Evolutionary conservation across 805 yeast species (phyloP).

Genomic region (Teunomyces aglyptinius): DNA sequence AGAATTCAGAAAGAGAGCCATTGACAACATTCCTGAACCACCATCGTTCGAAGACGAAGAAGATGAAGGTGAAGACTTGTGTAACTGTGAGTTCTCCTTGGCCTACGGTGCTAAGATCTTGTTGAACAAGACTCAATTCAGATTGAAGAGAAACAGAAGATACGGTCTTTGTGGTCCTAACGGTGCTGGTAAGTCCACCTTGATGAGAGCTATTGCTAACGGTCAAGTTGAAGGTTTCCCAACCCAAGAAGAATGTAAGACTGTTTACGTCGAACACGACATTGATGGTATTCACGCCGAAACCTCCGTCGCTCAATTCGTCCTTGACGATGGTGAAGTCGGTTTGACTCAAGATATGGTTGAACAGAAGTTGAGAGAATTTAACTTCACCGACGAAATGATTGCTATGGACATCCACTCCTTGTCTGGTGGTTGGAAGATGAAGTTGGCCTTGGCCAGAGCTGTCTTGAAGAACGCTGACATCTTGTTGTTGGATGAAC

Average conservation of each 20-base stretch:
- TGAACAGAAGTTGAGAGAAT: conserved; percentile 75
- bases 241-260: conserved; percentile 97
- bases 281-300: conserved; percentile 98
- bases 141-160: conserved; percentile 98
- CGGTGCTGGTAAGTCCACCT: conserved; percentile 54
- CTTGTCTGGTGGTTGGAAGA: conserved; percentile 99
- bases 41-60: conserved; percentile 95
- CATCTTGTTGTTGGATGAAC: conserved; percentile 97
- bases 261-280: conserved; percentile 99
- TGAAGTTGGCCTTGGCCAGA: conserved; percentile 99
- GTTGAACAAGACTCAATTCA: conserved; percentile 98
- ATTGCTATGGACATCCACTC: conserved; percentile 90
- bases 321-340: conserved; percentile 75
- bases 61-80: conserved; percentile 98
- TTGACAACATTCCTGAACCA: conserved; percentile 97
- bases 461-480: conserved; percentile 99
- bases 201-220: conserved; percentile 96
- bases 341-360: conserved; percentile 71
- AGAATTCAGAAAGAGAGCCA: conserved; percentile 92
- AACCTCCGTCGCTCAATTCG: conserved; percentile 90
- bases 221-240: conserved; percentile 99
- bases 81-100: conserved; percentile 99
- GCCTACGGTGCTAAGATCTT: conserved; percentile 99
- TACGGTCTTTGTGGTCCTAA: conserved; percentile 86
- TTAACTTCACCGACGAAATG: conserved; percentile 94